Base-by-base conservation (phyloP, 2,329 filamentous ascomycete species). In the Talaromyces atroroseus region DNA sequence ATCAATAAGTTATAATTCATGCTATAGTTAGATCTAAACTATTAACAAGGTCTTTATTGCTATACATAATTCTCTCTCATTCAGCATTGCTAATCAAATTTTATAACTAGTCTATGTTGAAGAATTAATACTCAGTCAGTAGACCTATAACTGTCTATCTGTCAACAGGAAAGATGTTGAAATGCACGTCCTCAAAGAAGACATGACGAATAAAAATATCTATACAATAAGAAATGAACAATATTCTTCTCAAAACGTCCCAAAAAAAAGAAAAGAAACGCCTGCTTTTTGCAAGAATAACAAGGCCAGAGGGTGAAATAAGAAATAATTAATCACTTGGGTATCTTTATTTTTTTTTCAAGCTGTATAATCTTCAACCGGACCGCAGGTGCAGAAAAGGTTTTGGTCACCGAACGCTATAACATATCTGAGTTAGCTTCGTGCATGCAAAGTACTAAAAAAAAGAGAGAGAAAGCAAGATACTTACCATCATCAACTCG, bases 341-440 rank as follows among this genome's bases (percentile, higher is more conserved):
- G 70, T 72, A 71, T 72, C 68, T 56, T 66, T 29, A 8, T 29
- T 29, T 29, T 29, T 29, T 8, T 7, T 21, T 54, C 69, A 72
- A 49, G 75, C 74, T 38, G 69, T 69, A 44, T 36, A 36, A 36
- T 78, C 74, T 72, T 90, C 88, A 7, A 95, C 89, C 0, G 92
- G 90, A 40, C 89, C 88, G 71, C 92, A 96, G 10, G 90, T 95
- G 79, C 92, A 96, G 81, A 96, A 96, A 59, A 96, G 83, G 76
- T 96, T 95, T 67, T 87, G 82, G 69, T 96, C 92, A 58, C 92
- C 92, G 67, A 90, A 96, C 12, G 89, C 89, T 92, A 64, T 18
- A 38, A 46, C 16, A 42, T 2, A 12, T 14, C 26, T 29, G 8
- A 32, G 60, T 71, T 67, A 74, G 68, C 56, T 57, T 49, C 12